Conservation (phyloP, 345 rosid genomes). For the Hypericum perforatum region DNA sequence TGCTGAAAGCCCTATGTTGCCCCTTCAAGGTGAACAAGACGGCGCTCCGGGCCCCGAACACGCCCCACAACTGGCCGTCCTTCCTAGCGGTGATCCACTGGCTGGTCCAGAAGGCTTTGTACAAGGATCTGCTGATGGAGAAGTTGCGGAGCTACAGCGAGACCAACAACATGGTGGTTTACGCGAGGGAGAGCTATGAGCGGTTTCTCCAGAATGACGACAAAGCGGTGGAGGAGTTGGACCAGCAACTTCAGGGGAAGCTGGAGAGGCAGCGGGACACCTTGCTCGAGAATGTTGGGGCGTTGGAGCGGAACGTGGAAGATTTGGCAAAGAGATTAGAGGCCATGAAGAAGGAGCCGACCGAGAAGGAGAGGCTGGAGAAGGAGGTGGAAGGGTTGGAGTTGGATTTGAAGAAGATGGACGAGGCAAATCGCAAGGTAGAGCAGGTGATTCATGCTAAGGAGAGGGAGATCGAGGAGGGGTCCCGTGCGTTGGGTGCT, state of each 20-base stretch:
- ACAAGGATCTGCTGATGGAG: constrained; percentile 23
- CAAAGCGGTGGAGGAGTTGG: constrained; percentile 44
- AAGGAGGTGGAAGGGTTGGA: constrained; percentile 45
- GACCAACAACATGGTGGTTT: constrained; percentile 32
- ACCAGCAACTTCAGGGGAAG: constrained; percentile 44
- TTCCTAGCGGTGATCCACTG: constrained; percentile 62
- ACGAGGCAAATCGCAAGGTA: constrained; percentile 38
- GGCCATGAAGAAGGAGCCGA: constrained; percentile 38
- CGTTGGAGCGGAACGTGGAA: constrained; percentile 19
- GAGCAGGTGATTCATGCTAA: constrained; percentile 25
- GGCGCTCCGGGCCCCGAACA: constrained; percentile 63
- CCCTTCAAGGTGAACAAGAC: constrained; percentile 72
- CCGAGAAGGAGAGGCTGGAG: constrained; percentile 50
- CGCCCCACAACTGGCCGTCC: constrained; percentile 88
- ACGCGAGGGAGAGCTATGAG: constrained; percentile 41
- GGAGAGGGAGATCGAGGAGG: constrained; percentile 52
- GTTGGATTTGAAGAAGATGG: constrained; percentile 62
- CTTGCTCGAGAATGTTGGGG: constrained; percentile 27
- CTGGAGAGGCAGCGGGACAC: constrained; percentile 44
- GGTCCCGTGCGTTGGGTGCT: constrained; percentile 35
- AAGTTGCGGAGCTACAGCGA: constrained; percentile 25
- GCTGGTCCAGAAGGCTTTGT: constrained; percentile 59
- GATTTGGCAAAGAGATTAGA: constrained; percentile 45
- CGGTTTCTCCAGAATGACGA: constrained; percentile 54
- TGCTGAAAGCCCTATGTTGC: constrained; percentile 46